phyloP scores from a whole-genome alignment of 2,329 filamentous ascomycete genomes.

The Westerdykella aurantiaca region DNA sequence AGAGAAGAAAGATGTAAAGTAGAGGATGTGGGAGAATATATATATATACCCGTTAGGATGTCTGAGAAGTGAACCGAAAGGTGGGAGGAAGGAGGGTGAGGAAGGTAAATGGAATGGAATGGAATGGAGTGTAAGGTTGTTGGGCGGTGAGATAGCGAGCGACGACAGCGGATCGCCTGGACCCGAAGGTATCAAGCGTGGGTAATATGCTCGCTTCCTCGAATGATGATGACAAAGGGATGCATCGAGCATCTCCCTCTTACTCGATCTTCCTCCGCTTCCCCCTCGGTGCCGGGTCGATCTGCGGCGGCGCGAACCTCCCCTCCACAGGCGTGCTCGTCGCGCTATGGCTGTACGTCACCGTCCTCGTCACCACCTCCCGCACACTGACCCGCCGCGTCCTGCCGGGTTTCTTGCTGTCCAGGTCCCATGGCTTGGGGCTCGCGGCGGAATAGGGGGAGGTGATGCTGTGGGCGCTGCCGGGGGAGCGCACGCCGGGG shows the following conservation, averaged over 20 bases:
- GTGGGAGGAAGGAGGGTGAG: too few relatives aligned
- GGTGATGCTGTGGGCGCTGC: constrained; percentile 55
- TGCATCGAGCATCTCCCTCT: too few relatives aligned
- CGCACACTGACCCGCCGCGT: constrained; percentile 63
- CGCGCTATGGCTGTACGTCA: constrained; percentile 88
- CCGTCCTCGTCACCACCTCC: constrained; percentile 89
- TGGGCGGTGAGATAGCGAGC: not conserved
- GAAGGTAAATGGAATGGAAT: too few relatives aligned
- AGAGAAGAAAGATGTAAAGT: too few relatives aligned
- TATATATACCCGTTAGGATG: too few relatives aligned
- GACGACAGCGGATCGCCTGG: not conserved
- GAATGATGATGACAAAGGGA: not conserved
- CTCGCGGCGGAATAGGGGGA: constrained; percentile 75
- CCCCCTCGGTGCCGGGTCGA: constrained; percentile 85
- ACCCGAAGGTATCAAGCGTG: not conserved
- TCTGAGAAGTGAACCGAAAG: too few relatives aligned
- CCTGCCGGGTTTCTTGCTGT: constrained; percentile 55
- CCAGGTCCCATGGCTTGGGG: constrained; percentile 72
- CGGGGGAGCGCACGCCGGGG: constrained; percentile 62
- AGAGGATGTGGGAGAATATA: not conserved
- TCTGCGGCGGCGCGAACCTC: constrained; percentile 44
- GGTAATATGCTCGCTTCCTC: not conserved
- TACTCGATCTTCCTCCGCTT: constrained; percentile 75
- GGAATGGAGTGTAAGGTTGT: not conserved
- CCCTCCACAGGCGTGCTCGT: constrained; percentile 40